Percentiles rank a stretch among this genome's conserved stretches.
Evolutionary conservation across 441 rosid species (phyloP).

Genomic region (Adansonia grandidieri): DNA sequence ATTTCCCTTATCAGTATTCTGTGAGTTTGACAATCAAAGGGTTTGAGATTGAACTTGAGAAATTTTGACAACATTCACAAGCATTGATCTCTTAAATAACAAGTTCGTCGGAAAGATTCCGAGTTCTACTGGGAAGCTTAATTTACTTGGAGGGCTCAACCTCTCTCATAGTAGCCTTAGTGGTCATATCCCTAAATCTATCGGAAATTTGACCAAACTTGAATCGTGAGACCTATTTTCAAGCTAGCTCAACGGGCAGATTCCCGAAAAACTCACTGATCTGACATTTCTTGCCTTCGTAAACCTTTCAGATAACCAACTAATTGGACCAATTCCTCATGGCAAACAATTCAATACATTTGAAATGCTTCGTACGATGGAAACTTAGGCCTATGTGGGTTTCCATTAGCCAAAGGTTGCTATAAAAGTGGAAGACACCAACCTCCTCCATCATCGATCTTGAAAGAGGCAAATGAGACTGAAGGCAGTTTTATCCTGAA

Average conservation of each 20-base stretch:
- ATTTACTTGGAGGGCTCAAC: slow-evolving; percentile 31
- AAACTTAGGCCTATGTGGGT: background rate
- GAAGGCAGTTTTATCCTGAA: background rate
- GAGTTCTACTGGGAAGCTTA: slow-evolving; percentile 28
- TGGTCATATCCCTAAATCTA: slow-evolving; percentile 35
- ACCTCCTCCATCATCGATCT: background rate
- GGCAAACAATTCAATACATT: slow-evolving; percentile 26
- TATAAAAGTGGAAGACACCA: background rate
- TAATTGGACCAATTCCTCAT: slow-evolving; percentile 28
- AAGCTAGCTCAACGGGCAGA: slow-evolving; percentile 25
- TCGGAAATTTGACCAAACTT: slow-evolving; percentile 28
- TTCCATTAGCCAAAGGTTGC: slow-evolving; percentile 9
- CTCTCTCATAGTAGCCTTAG: slow-evolving; percentile 32
- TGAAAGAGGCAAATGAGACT: background rate
- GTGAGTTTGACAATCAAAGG: slow-evolving; percentile 21
- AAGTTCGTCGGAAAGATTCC: slow-evolving; percentile 34
- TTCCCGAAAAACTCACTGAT: slow-evolving; percentile 27
- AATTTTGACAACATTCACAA: slow-evolving; percentile 18
- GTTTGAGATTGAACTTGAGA: background rate
- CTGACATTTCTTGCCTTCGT: slow-evolving; percentile 30
- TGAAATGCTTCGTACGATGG: slow-evolving; percentile 13
- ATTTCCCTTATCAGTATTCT: background rate
- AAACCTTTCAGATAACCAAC: slow-evolving; percentile 31
- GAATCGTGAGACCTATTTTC: slow-evolving; percentile 6
- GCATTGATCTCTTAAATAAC: slow-evolving; percentile 16